phyloP scores from a whole-genome alignment of 2,329 filamentous ascomycete genomes.

The Monosporascus sp. region DNA sequence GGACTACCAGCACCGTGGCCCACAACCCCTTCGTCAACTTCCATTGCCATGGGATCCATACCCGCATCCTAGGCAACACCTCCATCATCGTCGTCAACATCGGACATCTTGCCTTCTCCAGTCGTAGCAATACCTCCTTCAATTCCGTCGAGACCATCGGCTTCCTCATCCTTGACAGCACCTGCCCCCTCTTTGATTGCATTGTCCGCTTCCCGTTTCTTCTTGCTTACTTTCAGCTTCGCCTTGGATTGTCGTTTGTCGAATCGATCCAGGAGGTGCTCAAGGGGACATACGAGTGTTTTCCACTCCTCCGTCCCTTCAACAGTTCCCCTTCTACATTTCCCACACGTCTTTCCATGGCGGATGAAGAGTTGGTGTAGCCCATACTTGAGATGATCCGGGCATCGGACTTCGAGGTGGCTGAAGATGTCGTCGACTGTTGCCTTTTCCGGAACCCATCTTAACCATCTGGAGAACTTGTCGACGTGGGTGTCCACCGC shows the following conservation, averaged over 20 bases:
- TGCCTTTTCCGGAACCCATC: constrained; percentile 48
- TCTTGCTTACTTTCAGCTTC: constrained; percentile 10
- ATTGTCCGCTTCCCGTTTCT: constrained; percentile 2
- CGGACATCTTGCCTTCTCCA: background rate
- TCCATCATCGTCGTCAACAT: background rate
- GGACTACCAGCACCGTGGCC: background rate
- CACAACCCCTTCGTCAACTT: background rate
- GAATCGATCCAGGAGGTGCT: constrained; percentile 33
- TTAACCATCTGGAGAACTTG: constrained; percentile 45
- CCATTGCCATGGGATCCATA: background rate
- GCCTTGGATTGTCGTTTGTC: constrained; percentile 20
- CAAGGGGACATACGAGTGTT: constrained; percentile 38
- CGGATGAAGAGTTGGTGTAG: constrained; percentile 50
- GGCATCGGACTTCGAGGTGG: constrained; percentile 48
- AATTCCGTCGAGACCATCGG: background rate
- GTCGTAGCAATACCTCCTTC: background rate
- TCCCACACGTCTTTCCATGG: constrained; percentile 44
- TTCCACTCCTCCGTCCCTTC: constrained; percentile 58
- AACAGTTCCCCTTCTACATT: constrained; percentile 46
- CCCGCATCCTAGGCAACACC: background rate
- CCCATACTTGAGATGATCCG: constrained; percentile 47
- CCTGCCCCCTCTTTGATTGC: constrained; percentile 2
- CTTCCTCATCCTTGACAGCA: constrained; percentile 1
- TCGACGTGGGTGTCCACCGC: constrained; percentile 54
- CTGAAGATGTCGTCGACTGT: constrained; percentile 42